Base-by-base conservation (phyloP, 495 filamentous ascomycete genomes). In the Podospora fimiseda region DNA sequence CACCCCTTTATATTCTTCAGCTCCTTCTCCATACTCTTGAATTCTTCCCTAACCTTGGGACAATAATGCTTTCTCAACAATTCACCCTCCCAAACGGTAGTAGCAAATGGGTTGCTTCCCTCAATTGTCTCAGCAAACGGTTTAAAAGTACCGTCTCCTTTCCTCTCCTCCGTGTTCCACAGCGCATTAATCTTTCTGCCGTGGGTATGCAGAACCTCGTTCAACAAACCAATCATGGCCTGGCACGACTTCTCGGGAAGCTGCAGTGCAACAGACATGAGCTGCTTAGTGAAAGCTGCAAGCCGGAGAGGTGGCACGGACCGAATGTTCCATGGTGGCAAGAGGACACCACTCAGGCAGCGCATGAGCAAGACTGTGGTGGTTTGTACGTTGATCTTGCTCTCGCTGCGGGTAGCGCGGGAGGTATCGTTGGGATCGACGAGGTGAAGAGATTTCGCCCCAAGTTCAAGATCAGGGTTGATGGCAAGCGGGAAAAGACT, bases 1-100 rank as follows among this genome's bases (percentile, higher is more conserved):
- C n/a, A n/a, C n/a, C n/a, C n/a, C n/a, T n/a, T n/a, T n/a, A 47
- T 21, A 33, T 41, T 55, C 36, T 38, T 60, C 13, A 77, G 37
- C 45, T 56, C 66, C 76, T 83, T 87, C 68, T 91, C 87, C 61
- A 96, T 75, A 41, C 75, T 72, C 59, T 79, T 74, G 13, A 87
- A 75, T n/a, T 81, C 84, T 55, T 92, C 87, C 48, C 87, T 74
- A 1, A 98, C 85, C 56, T 81, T 82, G n/a, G 90, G 90, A 56
- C 83, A 88, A 61, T 86, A 98, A 75, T 98, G 93, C 52, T 81
- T 73, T 61, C 82, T 76, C 59, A 98, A 64, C 41, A 98, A 59
- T 73, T 96, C 91, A 2, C 89, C 90, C 62, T 98, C 93, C 92
- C 92, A 98, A 6, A 95, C 76, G 2, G 89, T 94, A 3, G 84